These are phyloP conservation scores for Aureobasidium sp. DNA, from an alignment of 2,329 filamentous ascomycete genomes.

Conservation along the genomic window DNA sequence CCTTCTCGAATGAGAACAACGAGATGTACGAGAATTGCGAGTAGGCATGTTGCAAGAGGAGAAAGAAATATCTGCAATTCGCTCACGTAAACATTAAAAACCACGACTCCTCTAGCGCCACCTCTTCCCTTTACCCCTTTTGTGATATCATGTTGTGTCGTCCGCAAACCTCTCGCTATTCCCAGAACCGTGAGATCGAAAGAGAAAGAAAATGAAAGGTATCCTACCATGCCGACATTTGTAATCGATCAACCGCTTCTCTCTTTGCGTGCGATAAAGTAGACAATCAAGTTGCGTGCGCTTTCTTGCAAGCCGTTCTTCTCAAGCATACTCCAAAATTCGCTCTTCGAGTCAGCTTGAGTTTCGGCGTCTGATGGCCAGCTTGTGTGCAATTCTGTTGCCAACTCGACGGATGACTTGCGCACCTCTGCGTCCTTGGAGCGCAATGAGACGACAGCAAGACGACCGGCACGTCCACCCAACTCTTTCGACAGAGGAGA, in stretches of 20 bases:
- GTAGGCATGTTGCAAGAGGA: not conserved
- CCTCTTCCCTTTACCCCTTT: not conserved
- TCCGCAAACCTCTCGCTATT: not conserved
- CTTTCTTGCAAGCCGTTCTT: constrained; percentile 52
- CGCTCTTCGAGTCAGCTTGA: constrained; percentile 29
- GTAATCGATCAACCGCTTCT: constrained; percentile 34
- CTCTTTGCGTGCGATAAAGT: constrained; percentile 64
- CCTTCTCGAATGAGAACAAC: not conserved
- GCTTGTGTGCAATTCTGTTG: constrained; percentile 58
- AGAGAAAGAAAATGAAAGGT: not conserved
- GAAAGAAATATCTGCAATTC: not conserved
- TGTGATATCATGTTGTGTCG: constrained; percentile 4
- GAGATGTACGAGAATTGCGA: not conserved
- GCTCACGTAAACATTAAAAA: not conserved
- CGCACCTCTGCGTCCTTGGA: constrained; percentile 25
- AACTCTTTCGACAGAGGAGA: constrained; percentile 14
- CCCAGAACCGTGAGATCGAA: not conserved
- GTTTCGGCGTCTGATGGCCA: constrained; percentile 31
- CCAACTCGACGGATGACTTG: constrained; percentile 73
- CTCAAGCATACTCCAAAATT: constrained; percentile 61
- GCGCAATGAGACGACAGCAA: constrained; percentile 21
- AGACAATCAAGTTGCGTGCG: constrained; percentile 67
- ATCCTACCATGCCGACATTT: not conserved
- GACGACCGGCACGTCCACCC: constrained; percentile 16
- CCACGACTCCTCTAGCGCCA: not conserved